Evolutionary conservation across 2,329 filamentous ascomycete species (phyloP), one percentile per base, ranked within the genome.

Genomic region (Gnomoniopsis smithogilvyi): DNA sequence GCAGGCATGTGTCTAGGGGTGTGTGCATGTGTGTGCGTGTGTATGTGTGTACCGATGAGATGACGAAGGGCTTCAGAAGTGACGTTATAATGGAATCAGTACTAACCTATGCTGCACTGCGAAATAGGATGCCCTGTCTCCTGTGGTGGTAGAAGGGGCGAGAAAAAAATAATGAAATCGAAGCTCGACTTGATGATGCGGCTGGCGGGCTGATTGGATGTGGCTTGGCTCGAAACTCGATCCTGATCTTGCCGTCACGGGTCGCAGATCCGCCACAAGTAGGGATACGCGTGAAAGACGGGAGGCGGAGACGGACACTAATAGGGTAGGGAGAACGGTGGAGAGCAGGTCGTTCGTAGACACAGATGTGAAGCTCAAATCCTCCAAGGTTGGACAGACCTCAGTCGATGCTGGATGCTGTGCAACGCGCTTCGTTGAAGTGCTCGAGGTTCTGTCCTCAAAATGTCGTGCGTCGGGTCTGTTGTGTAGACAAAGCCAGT

Each of bases 191-290:
- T 14, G 43, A 45, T 30, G 41, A 34, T 24, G 36, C 41, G n/a
- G n/a, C n/a, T n/a, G n/a, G n/a, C n/a, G 41, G 34, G n/a, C 41
- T 54, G 47, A 19, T n/a, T 34, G 34, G 26, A 21, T 10, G 26
- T 47, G 26, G 38, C 15, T n/a, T 30, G 51, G 38, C 21, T 43
- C n/a, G 34, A 45, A 10, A 30, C 36, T 26, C 47, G 52, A 54
- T 54, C 52, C 43, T 54, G 52, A 38, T 48, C 52, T 54, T 59
- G 57, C 45, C 22, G 51, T 52, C 49, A 53, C 41, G 49, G 33
- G 46, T 26, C 48, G 45, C 50, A 52, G 45, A 58, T 58, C 55
- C 50, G 49, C 49, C 47, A 36, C 48, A 52, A 10, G 46, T 43
- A 38, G 21, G 46, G 47, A 56, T 56, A 36, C 54, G 46, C 54